These are phyloP conservation scores for Phaeotremella skinneri DNA, from an alignment of 768 basidiomycete species.

Conservation along the genomic window DNA sequence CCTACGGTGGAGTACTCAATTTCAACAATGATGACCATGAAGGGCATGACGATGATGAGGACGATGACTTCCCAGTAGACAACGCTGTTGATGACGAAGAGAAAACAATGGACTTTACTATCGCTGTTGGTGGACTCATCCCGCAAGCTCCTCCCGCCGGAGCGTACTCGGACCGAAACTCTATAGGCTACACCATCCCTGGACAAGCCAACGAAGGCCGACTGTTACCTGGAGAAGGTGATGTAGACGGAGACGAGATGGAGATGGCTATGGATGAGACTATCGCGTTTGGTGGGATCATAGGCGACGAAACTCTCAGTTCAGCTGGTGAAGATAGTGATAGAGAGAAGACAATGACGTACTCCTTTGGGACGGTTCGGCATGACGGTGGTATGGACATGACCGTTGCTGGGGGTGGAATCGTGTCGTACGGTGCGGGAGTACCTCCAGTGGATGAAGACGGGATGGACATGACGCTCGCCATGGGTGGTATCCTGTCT, in stretches of 20 bases:
- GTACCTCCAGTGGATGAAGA: constrained; percentile 19
- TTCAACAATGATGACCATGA: constrained; percentile 7
- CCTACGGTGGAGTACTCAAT: neutral
- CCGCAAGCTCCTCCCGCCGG: constrained; percentile 45
- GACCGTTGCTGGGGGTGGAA: constrained; percentile 44
- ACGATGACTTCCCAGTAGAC: constrained; percentile 12
- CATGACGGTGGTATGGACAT: constrained; percentile 44
- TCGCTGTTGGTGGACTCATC: constrained; percentile 49
- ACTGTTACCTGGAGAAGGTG: constrained; percentile 15
- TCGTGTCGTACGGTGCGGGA: constrained; percentile 8
- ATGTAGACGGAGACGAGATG: constrained; percentile 15
- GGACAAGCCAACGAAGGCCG: constrained; percentile 26
- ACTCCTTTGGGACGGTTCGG: constrained; percentile 32
- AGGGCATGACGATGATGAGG: constrained; percentile 17
- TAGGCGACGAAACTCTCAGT: constrained; percentile 35
- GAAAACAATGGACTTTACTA: constrained; percentile 52
- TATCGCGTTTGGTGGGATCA: constrained; percentile 50
- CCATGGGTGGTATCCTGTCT: constrained; percentile 38
- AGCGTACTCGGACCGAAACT: constrained; percentile 33
- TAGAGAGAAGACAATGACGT: constrained; percentile 44
- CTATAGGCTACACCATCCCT: constrained; percentile 47
- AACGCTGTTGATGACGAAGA: constrained; percentile 25
- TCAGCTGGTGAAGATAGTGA: constrained; percentile 18
- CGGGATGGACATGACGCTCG: constrained; percentile 48
- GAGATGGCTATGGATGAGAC: constrained; percentile 53